Percentiles rank a stretch among this genome's conserved stretches.
Evolutionary conservation across 345 rosid species (phyloP).

Genomic region (Salix brachista): DNA sequence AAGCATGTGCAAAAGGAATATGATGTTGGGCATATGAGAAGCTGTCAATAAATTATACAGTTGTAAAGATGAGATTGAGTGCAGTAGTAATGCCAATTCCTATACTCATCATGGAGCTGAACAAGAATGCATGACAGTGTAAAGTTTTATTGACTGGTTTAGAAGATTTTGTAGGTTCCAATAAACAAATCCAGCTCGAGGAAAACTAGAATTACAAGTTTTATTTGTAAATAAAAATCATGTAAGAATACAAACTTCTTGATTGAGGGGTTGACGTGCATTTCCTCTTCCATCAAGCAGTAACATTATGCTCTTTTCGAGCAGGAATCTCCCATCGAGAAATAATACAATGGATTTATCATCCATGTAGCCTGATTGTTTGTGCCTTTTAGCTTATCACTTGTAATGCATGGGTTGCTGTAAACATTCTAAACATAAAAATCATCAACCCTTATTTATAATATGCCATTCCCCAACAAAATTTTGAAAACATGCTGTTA

Average conservation of each 20-base stretch:
- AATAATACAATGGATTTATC: neutral
- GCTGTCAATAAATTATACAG: neutral
- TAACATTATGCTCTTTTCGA: neutral
- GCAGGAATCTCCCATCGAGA: neutral
- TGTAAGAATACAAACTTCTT: neutral
- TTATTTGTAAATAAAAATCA: neutral
- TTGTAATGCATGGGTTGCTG: neutral
- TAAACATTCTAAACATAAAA: neutral
- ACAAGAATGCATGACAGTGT: neutral
- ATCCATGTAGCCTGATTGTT: neutral
- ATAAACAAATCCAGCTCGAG: neutral
- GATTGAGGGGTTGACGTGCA: neutral
- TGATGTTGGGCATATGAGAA: neutral
- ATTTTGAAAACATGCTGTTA: neutral
- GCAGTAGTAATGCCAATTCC: neutral
- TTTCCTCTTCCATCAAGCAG: neutral
- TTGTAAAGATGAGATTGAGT: constrained; percentile 4
- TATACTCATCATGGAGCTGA: neutral
- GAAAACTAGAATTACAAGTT: neutral
- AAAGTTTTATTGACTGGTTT: neutral
- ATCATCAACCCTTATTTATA: neutral
- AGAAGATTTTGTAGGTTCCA: neutral
- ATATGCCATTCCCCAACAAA: neutral
- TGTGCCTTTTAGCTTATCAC: neutral
- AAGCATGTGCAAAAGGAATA: neutral